Evolutionary conservation across 495 filamentous ascomycete genomes (phyloP).

Genomic region (Rhypophila decipiens): DNA sequence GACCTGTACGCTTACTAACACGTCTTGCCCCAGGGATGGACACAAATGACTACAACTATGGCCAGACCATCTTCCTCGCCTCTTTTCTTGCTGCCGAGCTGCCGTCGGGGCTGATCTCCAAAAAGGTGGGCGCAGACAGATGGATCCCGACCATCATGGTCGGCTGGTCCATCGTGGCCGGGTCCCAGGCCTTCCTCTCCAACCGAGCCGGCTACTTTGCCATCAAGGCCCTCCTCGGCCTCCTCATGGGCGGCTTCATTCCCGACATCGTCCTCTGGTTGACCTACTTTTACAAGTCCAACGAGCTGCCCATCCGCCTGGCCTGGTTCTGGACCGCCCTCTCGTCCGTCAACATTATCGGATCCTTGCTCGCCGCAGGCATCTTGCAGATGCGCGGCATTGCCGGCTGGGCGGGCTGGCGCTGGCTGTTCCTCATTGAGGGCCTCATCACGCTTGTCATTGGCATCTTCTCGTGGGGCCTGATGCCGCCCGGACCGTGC

Average conservation of each 20-base stretch:
- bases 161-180: conserved; percentile 63
- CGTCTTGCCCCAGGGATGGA: conserved; percentile 35
- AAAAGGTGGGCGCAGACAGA: conserved; percentile 66
- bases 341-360: conserved; percentile 40
- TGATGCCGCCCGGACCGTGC: conserved; percentile 23
- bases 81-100: conserved; percentile 63
- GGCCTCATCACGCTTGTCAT: background rate
- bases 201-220: conserved; percentile 51
- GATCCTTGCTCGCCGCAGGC: conserved; percentile 42
- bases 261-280: conserved; percentile 34
- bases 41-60: conserved; percentile 70
- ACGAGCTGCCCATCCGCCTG: conserved; percentile 43
- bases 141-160: conserved; percentile 81
- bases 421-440: conserved; percentile 51
- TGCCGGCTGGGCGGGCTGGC: conserved; percentile 48
- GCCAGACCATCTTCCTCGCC: conserved; percentile 64
- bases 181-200: conserved; percentile 57
- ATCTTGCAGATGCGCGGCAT: conserved; percentile 44
- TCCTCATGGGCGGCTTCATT: conserved; percentile 65
- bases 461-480: background rate
- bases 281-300: conserved; percentile 48
- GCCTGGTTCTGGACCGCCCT: conserved; percentile 44
- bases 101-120: conserved; percentile 65
- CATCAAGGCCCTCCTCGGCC: conserved; percentile 55
- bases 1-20: background rate